Base-by-base conservation (phyloP, 2,329 filamentous ascomycete species). In the Talaromyces sp. region DNA sequence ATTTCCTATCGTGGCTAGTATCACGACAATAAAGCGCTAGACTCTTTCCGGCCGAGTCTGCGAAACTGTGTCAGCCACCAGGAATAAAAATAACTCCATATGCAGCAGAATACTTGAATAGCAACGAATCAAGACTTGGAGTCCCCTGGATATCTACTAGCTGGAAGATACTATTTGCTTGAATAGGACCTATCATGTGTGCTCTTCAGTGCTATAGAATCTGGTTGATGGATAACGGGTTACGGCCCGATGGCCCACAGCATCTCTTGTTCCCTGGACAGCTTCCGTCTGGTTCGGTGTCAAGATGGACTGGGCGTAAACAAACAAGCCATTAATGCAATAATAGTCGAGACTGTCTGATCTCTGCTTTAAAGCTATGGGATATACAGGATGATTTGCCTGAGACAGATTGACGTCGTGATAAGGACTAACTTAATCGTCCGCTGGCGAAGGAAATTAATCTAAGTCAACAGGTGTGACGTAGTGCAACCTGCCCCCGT, bases 241-340 rank as follows among this genome's bases (percentile, higher is more conserved):
- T 29, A 53, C 49, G 27, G 49, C 49, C 49, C 49, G 49, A 31
- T 19, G 49, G 49, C 49, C 49, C 49, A 53, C 49, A 53, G 49
- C 17, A 17, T 31, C 7, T 53, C 49, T 29, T 53, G 49, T 53
- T n/a, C 49, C 49, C 15, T 53, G 49, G 49, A 53, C 49, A 53
- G 27, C 49, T 53, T 31, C 49, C 49, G 49, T 53, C 25, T 53
- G 49, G 49, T 53, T n/a, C 47, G 29, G 17, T 11, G 49, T 5
- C 49, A 29, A 29, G 49, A 53, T 5, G 27, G 27, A 49, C 15
- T 8, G 25, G 8, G 15, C 11, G 15, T 53, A 53, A 31, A 53
- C 25, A 53, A 53, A 29, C 3, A 53, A 19, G 15, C 6, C 15
- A n/a, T 29, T 15, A 29, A 10, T 31, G 2, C 8, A 7, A 15